Base-by-base conservation (phyloP, 2,329 filamentous ascomycete species). In the Metarhizium robertsii region DNA sequence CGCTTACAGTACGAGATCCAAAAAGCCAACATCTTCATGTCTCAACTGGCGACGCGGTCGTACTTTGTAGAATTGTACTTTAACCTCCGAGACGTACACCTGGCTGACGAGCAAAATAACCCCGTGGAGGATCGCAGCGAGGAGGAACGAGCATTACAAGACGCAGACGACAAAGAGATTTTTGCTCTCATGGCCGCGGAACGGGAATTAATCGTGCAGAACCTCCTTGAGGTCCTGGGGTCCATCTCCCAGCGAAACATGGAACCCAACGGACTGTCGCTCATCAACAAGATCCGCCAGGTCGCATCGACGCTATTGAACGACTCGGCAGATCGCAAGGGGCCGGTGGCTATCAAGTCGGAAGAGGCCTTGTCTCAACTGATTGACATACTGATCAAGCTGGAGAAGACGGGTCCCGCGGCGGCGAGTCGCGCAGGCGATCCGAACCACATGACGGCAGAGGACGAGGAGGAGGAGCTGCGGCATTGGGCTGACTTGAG, bases 31-130 rank as follows among this genome's bases (percentile, higher is more conserved):
- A 88, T 96, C 43, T 90, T 92, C 65, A 84, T 86, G 2, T 92
- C 87, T 6, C 87, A 91, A 64, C 75, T 96, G 10, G 85, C 86
- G 2, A 95, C 90, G 0, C 80, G 91, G 29, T 92, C 88, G 0
- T 92, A 90, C 67, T 84, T 92, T 55, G 89, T 95, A 0, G 90
- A 95, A 67, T 86, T 91, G 60, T 95, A 92, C 71, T 90, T 90
- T 69, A 85, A 84, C 62, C 76, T 94, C 1, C 83, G 85, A 42
- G 87, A 91, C 53, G 81, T 84, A 1, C 81, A 86, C 62, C 71
- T 80, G 46, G 67, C 73, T 18, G 72, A 78, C 56, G 71, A 75
- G 56, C 69, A 73, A 55, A 63, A 69, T 56, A 66, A 73, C 54
- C 66, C 64, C 7, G 62, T 64, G 8, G 67, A 66, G 4, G 67